Percentiles rank a stretch among this genome's conserved stretches.
Evolutionary conservation across 805 yeast species (phyloP).

Genomic region (Wickerhamiella shivajii): DNA sequence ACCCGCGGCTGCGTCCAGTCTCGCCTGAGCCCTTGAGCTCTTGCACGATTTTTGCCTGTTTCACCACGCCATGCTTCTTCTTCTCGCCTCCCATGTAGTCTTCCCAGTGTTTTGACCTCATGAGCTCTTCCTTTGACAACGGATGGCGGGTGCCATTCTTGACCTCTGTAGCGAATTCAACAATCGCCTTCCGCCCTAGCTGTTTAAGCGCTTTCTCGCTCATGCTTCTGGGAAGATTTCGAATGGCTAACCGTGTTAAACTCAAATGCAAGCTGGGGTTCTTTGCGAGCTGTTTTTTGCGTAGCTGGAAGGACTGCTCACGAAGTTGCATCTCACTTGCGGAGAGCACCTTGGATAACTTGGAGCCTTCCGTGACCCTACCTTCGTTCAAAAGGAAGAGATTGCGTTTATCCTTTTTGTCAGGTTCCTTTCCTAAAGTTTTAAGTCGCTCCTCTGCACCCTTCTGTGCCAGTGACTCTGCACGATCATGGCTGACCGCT

Average conservation of each 20-base stretch:
- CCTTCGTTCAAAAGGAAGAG: constrained; percentile 86
- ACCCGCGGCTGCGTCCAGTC: constrained; percentile 86
- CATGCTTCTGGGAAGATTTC: constrained; percentile 90
- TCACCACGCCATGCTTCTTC: constrained; percentile 78
- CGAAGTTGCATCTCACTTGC: constrained; percentile 70
- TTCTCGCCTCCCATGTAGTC: constrained; percentile 32
- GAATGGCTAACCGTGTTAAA: constrained; percentile 85
- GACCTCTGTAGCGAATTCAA: constrained; percentile 84
- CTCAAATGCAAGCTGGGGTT: constrained; percentile 87
- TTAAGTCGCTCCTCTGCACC: constrained; percentile 62
- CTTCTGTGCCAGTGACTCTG: constrained; percentile 55
- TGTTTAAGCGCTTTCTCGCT: constrained; percentile 78
- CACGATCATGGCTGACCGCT: constrained; percentile 78
- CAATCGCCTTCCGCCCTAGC: constrained; percentile 86
- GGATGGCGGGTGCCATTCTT: constrained; percentile 63
- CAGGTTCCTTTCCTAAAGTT: constrained; percentile 63
- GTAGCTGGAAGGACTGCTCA: constrained; percentile 69
- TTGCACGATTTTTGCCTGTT: constrained; percentile 82
- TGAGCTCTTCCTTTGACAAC: constrained; percentile 73
- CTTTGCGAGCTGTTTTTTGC: constrained; percentile 80
- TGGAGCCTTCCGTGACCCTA: constrained; percentile 66
- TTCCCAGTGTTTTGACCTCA: constrained; percentile 62
- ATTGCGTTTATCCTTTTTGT: constrained; percentile 71
- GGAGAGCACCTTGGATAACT: constrained; percentile 54
- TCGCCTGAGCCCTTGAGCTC: constrained; percentile 85